Evolutionary conservation across 129 eudicot genomes (phyloP).

Genomic region (Lactuca saligna): DNA sequence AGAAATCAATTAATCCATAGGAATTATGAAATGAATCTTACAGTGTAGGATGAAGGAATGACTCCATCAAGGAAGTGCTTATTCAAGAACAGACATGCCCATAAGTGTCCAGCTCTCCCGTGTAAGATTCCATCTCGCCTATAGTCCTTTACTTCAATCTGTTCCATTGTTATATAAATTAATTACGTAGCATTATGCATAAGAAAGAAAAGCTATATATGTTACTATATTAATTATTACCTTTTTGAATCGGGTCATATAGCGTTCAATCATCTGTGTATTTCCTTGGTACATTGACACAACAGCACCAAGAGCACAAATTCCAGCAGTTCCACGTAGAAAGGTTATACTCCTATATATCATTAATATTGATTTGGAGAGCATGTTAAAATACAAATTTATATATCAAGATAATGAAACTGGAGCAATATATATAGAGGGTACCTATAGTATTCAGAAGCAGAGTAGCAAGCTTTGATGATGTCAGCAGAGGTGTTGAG

Average conservation of each 20-base stretch:
- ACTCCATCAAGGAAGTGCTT: not conserved
- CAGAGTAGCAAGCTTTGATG: constrained; percentile 25
- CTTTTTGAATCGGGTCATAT: constrained; percentile 14
- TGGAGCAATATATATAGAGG: too few species aligned
- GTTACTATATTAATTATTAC: constrained; percentile 1
- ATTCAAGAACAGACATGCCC: not conserved
- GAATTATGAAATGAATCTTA: not conserved
- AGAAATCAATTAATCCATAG: not conserved
- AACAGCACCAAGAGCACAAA: constrained; percentile 35
- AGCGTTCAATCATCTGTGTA: constrained; percentile 3
- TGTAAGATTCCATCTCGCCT: constrained; percentile 7
- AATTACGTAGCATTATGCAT: not conserved
- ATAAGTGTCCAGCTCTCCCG: constrained; percentile 22
- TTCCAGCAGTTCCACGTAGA: constrained; percentile 19
- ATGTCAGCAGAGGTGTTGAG: constrained; percentile 16
- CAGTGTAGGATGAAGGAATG: constrained; percentile 5
- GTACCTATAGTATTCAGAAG: constrained; percentile 9
- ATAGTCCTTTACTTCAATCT: constrained; percentile 15
- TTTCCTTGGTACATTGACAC: constrained; percentile 11
- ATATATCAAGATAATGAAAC: not conserved
- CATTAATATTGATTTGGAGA: not conserved
- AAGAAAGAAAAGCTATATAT: not conserved
- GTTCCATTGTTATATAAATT: not conserved
- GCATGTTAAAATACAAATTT: not conserved
- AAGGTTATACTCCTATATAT: constrained; percentile 13